Conservation (phyloP, 2,329 filamentous ascomycete species). For the Boeremia lycopersici region DNA sequence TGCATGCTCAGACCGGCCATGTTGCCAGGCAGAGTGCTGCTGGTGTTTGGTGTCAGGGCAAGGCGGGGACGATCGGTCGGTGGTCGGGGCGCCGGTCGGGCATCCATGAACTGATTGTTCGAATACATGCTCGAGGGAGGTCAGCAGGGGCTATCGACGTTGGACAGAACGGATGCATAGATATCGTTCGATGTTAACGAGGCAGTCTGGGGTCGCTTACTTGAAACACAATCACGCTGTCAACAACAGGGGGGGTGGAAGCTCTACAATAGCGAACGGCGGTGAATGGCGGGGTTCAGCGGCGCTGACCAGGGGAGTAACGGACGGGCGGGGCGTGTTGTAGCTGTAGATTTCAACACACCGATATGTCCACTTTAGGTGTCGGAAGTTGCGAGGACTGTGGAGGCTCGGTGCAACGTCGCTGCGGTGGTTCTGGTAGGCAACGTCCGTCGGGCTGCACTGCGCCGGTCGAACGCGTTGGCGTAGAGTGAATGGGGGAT, state of each 20-base stretch:
- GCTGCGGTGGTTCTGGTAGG: constrained; percentile 17
- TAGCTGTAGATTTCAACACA: constrained; percentile 7
- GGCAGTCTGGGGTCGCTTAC: constrained; percentile 30
- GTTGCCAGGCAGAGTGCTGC: constrained; percentile 71
- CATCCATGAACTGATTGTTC: constrained; percentile 86
- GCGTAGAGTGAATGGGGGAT: constrained; percentile 4
- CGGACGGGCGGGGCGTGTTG: constrained; percentile 14
- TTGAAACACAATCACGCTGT: constrained; percentile 28
- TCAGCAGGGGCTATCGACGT: neutral
- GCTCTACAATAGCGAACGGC: constrained; percentile 21
- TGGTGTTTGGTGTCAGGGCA: constrained; percentile 74
- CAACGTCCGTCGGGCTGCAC: constrained; percentile 26
- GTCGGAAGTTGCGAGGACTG: constrained; percentile 3
- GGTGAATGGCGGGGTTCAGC: constrained; percentile 39
- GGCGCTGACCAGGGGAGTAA: constrained; percentile 8
- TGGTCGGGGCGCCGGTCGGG: constrained; percentile 89
- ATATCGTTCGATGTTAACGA: neutral
- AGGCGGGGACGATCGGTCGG: constrained; percentile 83
- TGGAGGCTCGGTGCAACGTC: neutral
- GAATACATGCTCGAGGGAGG: constrained; percentile 61
- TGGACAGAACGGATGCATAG: constrained; percentile 5
- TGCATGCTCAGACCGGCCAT: constrained; percentile 78
- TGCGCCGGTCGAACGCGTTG: constrained; percentile 21
- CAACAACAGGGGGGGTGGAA: constrained; percentile 16
- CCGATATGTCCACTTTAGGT: neutral